phyloP scores from a whole-genome alignment of 139 green algal species.

The Chlamydomonas applanata region DNA sequence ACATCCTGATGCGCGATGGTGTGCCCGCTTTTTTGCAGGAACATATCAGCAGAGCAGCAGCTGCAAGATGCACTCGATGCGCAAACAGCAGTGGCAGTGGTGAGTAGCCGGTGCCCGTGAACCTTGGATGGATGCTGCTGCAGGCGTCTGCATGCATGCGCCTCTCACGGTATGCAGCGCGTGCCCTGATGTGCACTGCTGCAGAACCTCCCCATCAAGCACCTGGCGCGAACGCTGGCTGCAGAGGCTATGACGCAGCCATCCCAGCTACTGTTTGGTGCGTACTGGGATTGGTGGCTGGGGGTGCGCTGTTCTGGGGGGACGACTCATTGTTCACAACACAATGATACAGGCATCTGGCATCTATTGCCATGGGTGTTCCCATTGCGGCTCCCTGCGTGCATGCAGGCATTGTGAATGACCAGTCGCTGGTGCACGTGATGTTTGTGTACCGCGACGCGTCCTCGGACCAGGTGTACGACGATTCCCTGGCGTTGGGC shows the following conservation, averaged over 20 bases:
- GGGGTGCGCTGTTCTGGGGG: too few relatives aligned
- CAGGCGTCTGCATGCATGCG: too few relatives aligned
- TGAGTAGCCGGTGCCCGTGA: too few relatives aligned
- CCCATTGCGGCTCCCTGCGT: neutral
- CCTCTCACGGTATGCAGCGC: too few relatives aligned
- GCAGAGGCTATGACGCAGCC: constrained; percentile 54
- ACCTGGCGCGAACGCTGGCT: constrained; percentile 56
- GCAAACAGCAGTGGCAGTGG: constrained; percentile 35
- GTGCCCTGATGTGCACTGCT: too few relatives aligned
- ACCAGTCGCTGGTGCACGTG: constrained; percentile 54
- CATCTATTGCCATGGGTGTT: neutral
- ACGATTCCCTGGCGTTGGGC: constrained; percentile 54
- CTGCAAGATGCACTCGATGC: constrained; percentile 42
- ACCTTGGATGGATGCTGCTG: too few relatives aligned
- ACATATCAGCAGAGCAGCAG: constrained; percentile 31
- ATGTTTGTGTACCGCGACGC: constrained; percentile 65
- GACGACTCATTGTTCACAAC: too few relatives aligned
- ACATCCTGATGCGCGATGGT: too few relatives aligned
- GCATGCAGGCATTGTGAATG: constrained; percentile 44
- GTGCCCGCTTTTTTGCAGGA: constrained; percentile 23
- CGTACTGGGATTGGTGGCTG: neutral
- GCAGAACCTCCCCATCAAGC: constrained; percentile 63
- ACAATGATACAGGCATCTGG: neutral
- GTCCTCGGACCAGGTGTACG: constrained; percentile 29
- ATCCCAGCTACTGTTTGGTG: constrained; percentile 58